These are phyloP conservation scores for Rhypophila decipiens DNA, from an alignment of 495 filamentous ascomycete species.

Conservation along the genomic window DNA sequence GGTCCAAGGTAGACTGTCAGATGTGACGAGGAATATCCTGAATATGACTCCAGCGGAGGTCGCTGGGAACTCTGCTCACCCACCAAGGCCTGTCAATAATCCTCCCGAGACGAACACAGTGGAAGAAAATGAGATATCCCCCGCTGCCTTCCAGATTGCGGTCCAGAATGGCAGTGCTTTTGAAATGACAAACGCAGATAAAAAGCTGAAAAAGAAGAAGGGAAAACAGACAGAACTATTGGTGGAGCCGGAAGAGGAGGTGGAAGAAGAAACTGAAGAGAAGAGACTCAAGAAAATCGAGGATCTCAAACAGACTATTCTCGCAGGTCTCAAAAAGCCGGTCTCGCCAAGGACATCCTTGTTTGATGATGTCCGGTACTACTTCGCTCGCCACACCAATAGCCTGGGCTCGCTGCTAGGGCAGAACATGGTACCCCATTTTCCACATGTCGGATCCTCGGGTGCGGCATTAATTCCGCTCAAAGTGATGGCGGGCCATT, in stretches of 20 bases:
- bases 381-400: background rate
- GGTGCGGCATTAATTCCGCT: background rate
- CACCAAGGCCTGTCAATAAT: no score
- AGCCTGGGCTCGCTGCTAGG: no score
- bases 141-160: no score
- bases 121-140: no score
- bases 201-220: background rate
- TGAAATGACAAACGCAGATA: background rate
- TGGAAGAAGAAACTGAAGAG: background rate
- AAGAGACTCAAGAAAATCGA: no score
- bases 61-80: no score
- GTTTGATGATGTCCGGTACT: conserved; percentile 1
- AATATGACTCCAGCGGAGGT: background rate
- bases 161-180: background rate
- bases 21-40: background rate
- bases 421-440: background rate
- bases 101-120: no score
- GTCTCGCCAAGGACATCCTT: background rate
- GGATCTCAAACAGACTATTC: background rate
- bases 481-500: background rate
- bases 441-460: background rate
- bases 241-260: background rate
- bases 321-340: background rate
- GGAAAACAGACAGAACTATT: background rate
- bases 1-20: background rate